Percentiles rank a stretch among this genome's conserved stretches.
phyloP scores from a whole-genome alignment of 2,329 filamentous ascomycete species.

The Passalora sequoiae region DNA sequence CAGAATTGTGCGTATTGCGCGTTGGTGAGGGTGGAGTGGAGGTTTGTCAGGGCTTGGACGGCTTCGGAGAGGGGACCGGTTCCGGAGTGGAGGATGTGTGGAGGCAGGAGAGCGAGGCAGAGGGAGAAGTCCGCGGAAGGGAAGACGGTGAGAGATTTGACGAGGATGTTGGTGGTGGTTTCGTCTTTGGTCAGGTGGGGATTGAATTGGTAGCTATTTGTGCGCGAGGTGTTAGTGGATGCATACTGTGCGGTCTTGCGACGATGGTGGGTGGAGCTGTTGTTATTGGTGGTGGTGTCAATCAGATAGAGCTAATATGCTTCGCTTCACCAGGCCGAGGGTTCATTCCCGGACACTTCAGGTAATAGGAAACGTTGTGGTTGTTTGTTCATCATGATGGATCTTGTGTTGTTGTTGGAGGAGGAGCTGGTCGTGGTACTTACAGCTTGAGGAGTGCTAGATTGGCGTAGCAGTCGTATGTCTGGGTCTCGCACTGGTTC shows the following conservation, averaged over 20 bases:
- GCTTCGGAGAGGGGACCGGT: conserved; percentile 74
- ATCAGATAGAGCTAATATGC: conserved; percentile 71
- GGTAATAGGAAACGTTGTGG: conserved; percentile 98
- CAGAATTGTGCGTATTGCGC: conserved; percentile 92
- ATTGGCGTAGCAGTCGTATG: conserved; percentile 94
- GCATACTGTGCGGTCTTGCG: conserved; percentile 1
- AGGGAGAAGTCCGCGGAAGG: conserved; percentile 93
- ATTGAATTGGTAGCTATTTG: conserved; percentile 92
- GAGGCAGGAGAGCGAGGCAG: conserved; percentile 86
- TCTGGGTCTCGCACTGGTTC: conserved; percentile 91
- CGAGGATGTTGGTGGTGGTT: conserved; percentile 96
- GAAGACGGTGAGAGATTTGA: conserved; percentile 96
- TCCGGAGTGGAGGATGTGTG: conserved; percentile 63
- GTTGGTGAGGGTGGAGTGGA: conserved; percentile 82
- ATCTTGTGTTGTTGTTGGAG: neutral
- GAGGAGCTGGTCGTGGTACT: conserved; percentile 43
- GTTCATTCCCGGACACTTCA: conserved; percentile 58
- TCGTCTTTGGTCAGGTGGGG: conserved; percentile 95
- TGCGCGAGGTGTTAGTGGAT: conserved; percentile 10
- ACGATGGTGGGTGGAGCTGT: conserved; percentile 6
- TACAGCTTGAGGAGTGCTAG: conserved; percentile 94
- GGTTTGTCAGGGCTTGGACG: conserved; percentile 75
- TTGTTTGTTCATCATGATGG: conserved; percentile 65
- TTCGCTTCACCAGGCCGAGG: conserved; percentile 57
- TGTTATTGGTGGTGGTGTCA: neutral